A percentile compares a stretch with the other conserved stretches of the same genome.
phyloP scores from a whole-genome alignment of 371 early-diverging fungal genomes.

The Apophysomyces sp. region DNA sequence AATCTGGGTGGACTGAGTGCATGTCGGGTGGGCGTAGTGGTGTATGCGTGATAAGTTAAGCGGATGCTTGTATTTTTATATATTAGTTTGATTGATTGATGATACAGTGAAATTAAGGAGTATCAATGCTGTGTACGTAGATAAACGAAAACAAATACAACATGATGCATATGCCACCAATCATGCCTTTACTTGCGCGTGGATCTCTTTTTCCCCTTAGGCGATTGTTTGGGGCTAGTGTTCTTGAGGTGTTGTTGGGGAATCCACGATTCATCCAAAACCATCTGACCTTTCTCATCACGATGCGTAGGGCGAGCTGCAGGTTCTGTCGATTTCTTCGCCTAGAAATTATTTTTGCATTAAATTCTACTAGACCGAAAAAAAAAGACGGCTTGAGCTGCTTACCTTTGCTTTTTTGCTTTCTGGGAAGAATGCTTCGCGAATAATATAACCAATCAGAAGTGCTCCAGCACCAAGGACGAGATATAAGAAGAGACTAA shows the following conservation, averaged over 20 bases:
- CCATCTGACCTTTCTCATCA: conserved; percentile 51
- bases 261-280: conserved; percentile 53
- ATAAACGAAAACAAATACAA: background rate
- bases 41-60: too few species aligned
- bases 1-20: too few species aligned
- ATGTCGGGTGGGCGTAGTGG: too few species aligned
- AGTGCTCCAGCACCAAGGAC: conserved; percentile 39
- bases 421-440: conserved; percentile 42
- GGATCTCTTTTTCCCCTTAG: conserved; percentile 44
- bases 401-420: conserved; percentile 33
- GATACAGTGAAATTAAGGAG: background rate
- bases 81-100: too few species aligned
- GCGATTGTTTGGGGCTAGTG: conserved; percentile 36
- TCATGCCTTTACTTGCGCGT: conserved; percentile 24
- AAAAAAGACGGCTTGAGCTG: background rate
- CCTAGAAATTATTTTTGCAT: conserved; percentile 2
- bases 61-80: too few species aligned
- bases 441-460: conserved; percentile 41
- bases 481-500: conserved; percentile 41
- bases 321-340: conserved; percentile 30
- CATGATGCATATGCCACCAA: background rate
- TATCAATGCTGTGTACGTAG: too few species aligned
- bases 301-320: conserved; percentile 43
- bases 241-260: conserved; percentile 42
- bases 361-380: background rate